These are phyloP conservation scores for Lentinula novae-zelandiae DNA, from an alignment of 1,284 basidiomycete species.

Conservation along the genomic window DNA sequence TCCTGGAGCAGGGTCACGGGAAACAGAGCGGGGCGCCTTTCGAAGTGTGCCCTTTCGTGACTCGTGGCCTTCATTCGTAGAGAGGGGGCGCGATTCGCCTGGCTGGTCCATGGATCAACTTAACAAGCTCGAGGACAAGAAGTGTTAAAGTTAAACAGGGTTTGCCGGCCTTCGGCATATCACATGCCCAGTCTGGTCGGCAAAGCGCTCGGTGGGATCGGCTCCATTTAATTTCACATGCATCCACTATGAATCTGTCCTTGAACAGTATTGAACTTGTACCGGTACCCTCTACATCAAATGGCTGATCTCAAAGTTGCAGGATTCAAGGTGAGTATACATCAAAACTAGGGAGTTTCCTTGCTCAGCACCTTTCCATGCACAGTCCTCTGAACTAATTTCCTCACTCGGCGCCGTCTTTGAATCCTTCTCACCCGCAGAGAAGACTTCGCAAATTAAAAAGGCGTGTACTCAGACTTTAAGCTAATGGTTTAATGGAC, in stretches of 20 bases:
- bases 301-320: slow-evolving; percentile 55
- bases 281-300: slow-evolving; percentile 13
- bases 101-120: background rate
- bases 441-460: slow-evolving; percentile 81
- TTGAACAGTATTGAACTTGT: background rate
- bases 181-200: background rate
- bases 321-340: slow-evolving; percentile 49
- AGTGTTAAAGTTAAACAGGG: background rate
- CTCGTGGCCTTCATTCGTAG: background rate
- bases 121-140: background rate
- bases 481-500: slow-evolving; percentile 5
- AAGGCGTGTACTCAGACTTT: slow-evolving; percentile 52
- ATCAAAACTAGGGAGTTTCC: background rate
- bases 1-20: background rate
- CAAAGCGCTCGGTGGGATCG: background rate
- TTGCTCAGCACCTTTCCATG: slow-evolving; percentile 2
- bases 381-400: slow-evolving; percentile 71
- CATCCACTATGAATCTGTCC: background rate
- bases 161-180: background rate
- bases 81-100: background rate
- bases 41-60: background rate
- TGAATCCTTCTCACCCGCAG: slow-evolving; percentile 59
- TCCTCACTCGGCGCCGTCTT: slow-evolving; percentile 62
- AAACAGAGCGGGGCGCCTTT: background rate
- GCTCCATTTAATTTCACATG: background rate